phyloP scores from a whole-genome alignment of 805 yeast genomes.

The Wickerhamiella nectarea region DNA sequence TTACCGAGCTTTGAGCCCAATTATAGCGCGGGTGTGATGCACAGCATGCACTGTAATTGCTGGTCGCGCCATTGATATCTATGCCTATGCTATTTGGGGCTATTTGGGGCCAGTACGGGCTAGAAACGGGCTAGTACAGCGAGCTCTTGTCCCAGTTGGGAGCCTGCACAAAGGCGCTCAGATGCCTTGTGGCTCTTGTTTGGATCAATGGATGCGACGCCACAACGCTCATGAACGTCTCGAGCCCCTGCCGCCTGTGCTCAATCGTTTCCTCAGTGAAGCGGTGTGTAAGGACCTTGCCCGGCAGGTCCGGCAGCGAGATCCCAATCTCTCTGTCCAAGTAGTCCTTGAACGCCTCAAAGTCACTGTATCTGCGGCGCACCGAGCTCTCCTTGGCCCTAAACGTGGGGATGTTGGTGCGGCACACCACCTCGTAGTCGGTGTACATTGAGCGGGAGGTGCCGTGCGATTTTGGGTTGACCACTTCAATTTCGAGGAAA shows the following conservation, averaged over 20 bases:
- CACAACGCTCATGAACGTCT: constrained; percentile 58
- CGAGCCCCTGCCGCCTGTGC: constrained; percentile 68
- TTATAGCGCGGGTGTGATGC: too few relatives aligned
- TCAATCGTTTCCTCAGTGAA: constrained; percentile 76
- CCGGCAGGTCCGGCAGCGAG: constrained; percentile 77
- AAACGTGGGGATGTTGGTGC: constrained; percentile 87
- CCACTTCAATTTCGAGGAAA: constrained; percentile 80
- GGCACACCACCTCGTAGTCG: constrained; percentile 80
- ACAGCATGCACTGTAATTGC: too few relatives aligned
- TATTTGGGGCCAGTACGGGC: too few relatives aligned
- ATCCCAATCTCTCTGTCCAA: constrained; percentile 69
- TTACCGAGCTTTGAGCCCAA: too few relatives aligned
- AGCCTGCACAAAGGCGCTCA: constrained; percentile 76
- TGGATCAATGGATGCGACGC: constrained; percentile 91
- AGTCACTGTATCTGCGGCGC: constrained; percentile 80
- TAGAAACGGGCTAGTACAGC: too few relatives aligned
- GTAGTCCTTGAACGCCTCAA: constrained; percentile 63
- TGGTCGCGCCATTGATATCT: too few relatives aligned
- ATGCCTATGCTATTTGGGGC: too few relatives aligned
- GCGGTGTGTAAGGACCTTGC: constrained; percentile 63
- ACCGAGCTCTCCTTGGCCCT: constrained; percentile 48
- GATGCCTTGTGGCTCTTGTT: constrained; percentile 57
- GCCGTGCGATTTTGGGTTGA: constrained; percentile 66
- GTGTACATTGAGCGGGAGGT: constrained; percentile 57
- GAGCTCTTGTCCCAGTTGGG: constrained; percentile 52